phyloP scores from a whole-genome alignment of 179 eudicot genomes.

The Beta macrorhiza region DNA sequence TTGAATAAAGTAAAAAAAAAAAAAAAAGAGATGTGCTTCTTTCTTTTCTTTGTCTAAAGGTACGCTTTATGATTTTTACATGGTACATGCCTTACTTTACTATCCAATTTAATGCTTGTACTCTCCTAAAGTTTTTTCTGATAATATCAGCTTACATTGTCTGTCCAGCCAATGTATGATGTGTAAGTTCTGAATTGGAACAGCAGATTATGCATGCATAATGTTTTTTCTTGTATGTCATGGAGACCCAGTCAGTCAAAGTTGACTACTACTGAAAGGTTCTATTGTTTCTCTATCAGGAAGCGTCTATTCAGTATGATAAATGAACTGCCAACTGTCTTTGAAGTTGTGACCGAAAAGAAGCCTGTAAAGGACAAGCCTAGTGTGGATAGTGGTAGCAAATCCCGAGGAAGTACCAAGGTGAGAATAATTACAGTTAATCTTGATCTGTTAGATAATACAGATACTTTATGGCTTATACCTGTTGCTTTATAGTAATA shows the following conservation, averaged over 20 bases:
- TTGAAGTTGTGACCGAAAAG: slow-evolving; percentile 71
- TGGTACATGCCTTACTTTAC: not conserved
- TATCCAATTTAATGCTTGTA: not conserved
- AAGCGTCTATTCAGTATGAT: slow-evolving; percentile 76
- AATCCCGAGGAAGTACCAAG: slow-evolving; percentile 66
- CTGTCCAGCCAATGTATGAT: not conserved
- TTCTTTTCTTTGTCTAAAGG: not conserved
- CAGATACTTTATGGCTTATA: not conserved
- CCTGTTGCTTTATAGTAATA: not conserved
- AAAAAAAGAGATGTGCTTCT: not conserved
- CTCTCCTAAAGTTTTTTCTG: not conserved
- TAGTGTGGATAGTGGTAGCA: slow-evolving; percentile 71
- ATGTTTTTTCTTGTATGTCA: not conserved
- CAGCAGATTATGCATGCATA: slow-evolving; percentile 5
- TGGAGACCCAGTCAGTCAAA: not conserved
- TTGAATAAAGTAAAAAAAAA: not conserved
- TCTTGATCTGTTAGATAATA: not conserved
- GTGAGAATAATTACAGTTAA: slow-evolving; percentile 32
- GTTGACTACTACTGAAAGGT: slow-evolving; percentile 19
- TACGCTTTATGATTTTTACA: not conserved
- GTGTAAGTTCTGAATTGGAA: not conserved
- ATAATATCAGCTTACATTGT: slow-evolving; percentile 1
- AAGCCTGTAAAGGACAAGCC: slow-evolving; percentile 77
- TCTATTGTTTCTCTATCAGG: slow-evolving; percentile 40
- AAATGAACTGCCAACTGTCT: slow-evolving; percentile 77